Evolutionary conservation across 2,329 filamentous ascomycete species (phyloP), one percentile per base, ranked within the genome.

Genomic region (Fusarium sp.): DNA sequence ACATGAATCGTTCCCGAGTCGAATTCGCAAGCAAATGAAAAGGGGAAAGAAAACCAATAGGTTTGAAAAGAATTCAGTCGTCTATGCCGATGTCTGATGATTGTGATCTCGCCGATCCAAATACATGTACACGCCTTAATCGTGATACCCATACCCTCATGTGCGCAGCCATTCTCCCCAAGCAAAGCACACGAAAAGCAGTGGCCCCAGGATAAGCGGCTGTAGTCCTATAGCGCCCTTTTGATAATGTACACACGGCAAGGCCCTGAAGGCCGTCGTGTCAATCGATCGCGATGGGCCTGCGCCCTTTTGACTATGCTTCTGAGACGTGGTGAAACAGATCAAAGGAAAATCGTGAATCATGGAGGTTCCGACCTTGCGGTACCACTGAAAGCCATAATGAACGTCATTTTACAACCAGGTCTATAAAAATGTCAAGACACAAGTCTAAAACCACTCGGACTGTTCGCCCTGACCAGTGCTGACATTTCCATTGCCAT

Each of bases 341-440:
- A 79, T 77, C 78, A 73, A 81, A 81, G 75, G 79, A 81, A 80
- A 83, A 78, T 84, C 82, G 79, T 85, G 84, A 80, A 74, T 84
- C 82, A 79, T 84, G 79, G 77, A 77, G 78, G 79, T 79, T 69
- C 83, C 81, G 79, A 82, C 70, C 81, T 77, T 76, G 76, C 79
- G 77, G 78, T 79, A 79, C 66, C 69, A 66, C 72, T 72, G 56
- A 73, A 75, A 75, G 73, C 58, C 68, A 53, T 72, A 69, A 60
- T 73, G 71, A 70, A 72, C 72, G 77, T 80, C 79, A 77, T 78
- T 79, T 71, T 83, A 83, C 81, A 83, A 77, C 75, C 71, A 68
- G 75, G 74, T 79, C 64, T 64, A 66, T 66, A 70, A 72, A 69
- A 75, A 59, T 69, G 71, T 66, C 75, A 67, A 48, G 63, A 73